Evolutionary conservation across 176 grass and related monocot genomes (phyloP).

Genomic region (Calamus simplicifolius): DNA sequence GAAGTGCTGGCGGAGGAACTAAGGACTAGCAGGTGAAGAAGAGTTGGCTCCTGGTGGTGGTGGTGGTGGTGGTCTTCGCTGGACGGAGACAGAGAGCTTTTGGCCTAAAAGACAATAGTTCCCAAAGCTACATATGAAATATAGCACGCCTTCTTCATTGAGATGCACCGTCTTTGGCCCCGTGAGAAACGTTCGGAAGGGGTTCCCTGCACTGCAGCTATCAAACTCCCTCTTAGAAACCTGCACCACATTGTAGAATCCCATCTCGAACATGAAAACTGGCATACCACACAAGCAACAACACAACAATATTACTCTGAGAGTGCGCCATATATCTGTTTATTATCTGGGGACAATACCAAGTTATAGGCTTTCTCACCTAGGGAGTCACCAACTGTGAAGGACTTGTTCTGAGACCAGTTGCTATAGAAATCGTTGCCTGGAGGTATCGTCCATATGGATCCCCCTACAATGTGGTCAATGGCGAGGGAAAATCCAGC

Average conservation of each 20-base stretch:
- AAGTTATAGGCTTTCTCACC: not conserved
- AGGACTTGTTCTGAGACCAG: conserved; percentile 36
- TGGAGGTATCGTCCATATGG: conserved; percentile 45
- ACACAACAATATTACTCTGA: not conserved
- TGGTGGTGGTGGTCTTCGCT: not conserved
- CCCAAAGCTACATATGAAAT: conserved; percentile 32
- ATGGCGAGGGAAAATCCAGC: not conserved
- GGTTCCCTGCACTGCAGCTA: conserved; percentile 15
- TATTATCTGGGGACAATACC: not conserved
- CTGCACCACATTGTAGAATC: conserved; percentile 51
- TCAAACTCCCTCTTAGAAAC: conserved; percentile 34
- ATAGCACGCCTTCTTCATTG: conserved; percentile 11
- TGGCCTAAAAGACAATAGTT: conserved; percentile 46
- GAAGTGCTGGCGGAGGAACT: too few relatives aligned
- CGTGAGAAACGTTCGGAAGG: conserved; percentile 6
- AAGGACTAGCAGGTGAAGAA: too few relatives aligned
- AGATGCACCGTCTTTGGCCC: conserved; percentile 22
- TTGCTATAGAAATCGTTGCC: conserved; percentile 20
- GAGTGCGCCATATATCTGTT: not conserved
- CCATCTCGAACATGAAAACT: conserved; percentile 46
- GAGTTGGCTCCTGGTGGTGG: too few relatives aligned
- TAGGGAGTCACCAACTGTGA: conserved; percentile 32
- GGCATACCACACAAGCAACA: not conserved
- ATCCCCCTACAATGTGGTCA: conserved; percentile 36
- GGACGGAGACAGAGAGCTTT: conserved; percentile 7